phyloP scores from a whole-genome alignment of 805 yeast species.

The Starmerella etchellsii region DNA sequence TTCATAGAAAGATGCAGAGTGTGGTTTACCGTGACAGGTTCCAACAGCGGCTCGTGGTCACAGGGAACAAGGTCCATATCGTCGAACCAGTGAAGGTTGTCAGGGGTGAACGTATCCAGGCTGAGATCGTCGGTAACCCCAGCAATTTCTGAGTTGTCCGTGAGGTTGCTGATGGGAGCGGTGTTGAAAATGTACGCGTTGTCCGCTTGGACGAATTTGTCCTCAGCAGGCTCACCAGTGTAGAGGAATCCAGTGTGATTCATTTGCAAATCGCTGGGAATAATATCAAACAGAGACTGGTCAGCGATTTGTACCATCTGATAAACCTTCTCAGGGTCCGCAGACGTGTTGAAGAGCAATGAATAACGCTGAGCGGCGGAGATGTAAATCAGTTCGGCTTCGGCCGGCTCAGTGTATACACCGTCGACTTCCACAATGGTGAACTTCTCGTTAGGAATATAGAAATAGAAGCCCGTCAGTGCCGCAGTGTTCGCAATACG shows the following conservation, averaged over 20 bases:
- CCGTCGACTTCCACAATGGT: constrained; percentile 91
- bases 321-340: constrained; percentile 47
- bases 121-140: constrained; percentile 26
- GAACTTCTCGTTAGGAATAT: constrained; percentile 77
- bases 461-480: constrained; percentile 78
- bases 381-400: constrained; percentile 59
- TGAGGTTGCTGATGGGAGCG: constrained; percentile 32
- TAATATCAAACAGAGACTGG: constrained; percentile 63
- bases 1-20: constrained; percentile 71
- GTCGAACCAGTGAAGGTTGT: constrained; percentile 44
- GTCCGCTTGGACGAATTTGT: constrained; percentile 29
- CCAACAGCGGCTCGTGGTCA: constrained; percentile 40
- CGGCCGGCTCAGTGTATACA: constrained; percentile 61
- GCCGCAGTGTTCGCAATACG: constrained; percentile 81
- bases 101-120: constrained; percentile 27
- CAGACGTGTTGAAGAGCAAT: constrained; percentile 62
- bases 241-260: constrained; percentile 64
- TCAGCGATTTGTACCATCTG: constrained; percentile 78
- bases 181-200: constrained; percentile 47
- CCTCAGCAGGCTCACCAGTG: constrained; percentile 19
- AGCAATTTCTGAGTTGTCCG: constrained; percentile 12
- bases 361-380: constrained; percentile 89
- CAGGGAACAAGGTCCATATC: constrained; percentile 66
- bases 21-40: constrained; percentile 53
- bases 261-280: constrained; percentile 50